Percentiles rank a stretch among this genome's conserved stretches.
These are phyloP conservation scores for Paramecium bursaria DNA, from an alignment of 73 alveolate species.

Conservation along the genomic window DNA sequence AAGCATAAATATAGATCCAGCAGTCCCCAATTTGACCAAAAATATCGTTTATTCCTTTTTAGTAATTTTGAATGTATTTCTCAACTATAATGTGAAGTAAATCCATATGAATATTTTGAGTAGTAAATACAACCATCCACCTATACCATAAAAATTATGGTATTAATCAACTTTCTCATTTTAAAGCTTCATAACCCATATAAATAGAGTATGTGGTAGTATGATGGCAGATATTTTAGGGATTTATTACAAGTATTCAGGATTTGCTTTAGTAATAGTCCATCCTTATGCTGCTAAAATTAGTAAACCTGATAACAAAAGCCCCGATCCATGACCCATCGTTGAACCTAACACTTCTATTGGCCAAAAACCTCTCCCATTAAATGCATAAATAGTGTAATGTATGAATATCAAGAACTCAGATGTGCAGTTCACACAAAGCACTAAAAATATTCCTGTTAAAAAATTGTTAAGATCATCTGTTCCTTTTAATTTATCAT, in stretches of 20 bases:
- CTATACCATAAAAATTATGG: slow-evolving; percentile 61
- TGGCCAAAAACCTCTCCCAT: slow-evolving; percentile 20
- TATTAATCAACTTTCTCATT: slow-evolving; percentile 49
- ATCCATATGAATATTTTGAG: slow-evolving; percentile 22
- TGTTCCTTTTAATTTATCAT: neutral
- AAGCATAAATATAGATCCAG: slow-evolving; percentile 16
- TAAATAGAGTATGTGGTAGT: neutral
- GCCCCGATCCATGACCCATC: neutral
- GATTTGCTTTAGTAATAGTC: slow-evolving; percentile 28
- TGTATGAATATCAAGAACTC: neutral
- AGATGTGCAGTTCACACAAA: neutral
- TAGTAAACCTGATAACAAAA: slow-evolving; percentile 16
- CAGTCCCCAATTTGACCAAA: neutral
- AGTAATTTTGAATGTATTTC: neutral
- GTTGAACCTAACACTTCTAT: slow-evolving; percentile 20
- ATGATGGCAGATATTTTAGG: neutral
- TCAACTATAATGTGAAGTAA: neutral
- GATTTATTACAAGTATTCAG: neutral
- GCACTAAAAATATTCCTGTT: neutral
- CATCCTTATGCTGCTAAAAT: slow-evolving; percentile 31
- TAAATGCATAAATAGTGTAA: slow-evolving; percentile 8
- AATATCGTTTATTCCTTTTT: slow-evolving; percentile 18
- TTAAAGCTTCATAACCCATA: neutral
- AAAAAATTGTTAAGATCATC: neutral
- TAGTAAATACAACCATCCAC: slow-evolving; percentile 23